Conservation (phyloP, 2,329 filamentous ascomycete genomes). For the Decorospora gaudefroyi region DNA sequence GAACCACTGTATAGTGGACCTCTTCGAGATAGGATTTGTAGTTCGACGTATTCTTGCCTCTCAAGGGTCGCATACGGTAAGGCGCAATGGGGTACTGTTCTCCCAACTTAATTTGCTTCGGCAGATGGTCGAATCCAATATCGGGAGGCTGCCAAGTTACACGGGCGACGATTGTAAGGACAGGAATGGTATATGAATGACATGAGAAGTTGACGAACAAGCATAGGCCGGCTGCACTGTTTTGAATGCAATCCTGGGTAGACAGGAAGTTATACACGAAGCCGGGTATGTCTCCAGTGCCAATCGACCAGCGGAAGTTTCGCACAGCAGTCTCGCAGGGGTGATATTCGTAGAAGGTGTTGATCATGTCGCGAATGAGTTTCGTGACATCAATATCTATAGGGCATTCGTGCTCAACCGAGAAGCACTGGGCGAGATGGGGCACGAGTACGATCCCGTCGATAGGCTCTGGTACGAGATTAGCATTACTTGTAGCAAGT, state of each 20-base stretch:
- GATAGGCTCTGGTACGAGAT: conserved; percentile 8
- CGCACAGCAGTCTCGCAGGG: background rate
- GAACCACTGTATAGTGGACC: conserved; percentile 16
- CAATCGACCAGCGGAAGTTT: conserved; percentile 31
- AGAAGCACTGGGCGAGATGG: conserved; percentile 20
- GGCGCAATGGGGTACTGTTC: conserved; percentile 33
- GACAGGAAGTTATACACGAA: conserved; percentile 41
- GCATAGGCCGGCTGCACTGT: conserved; percentile 16
- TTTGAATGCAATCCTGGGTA: conserved; percentile 41
- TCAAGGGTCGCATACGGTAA: background rate
- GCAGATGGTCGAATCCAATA: conserved; percentile 26
- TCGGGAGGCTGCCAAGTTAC: conserved; percentile 31
- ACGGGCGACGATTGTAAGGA: conserved; percentile 20
- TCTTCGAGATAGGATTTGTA: conserved; percentile 6
- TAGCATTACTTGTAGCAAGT: background rate
- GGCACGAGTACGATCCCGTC: conserved; percentile 15
- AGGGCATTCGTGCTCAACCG: conserved; percentile 2
- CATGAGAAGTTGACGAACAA: conserved; percentile 23
- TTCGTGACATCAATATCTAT: conserved; percentile 28
- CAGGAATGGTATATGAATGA: conserved; percentile 5
- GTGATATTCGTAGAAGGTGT: conserved; percentile 22
- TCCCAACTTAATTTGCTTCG: conserved; percentile 12
- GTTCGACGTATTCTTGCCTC: background rate
- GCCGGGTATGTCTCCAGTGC: conserved; percentile 28
- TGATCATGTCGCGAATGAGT: conserved; percentile 37